Conservation (phyloP, 768 basidiomycete species). For the Mycena amicta region DNA sequence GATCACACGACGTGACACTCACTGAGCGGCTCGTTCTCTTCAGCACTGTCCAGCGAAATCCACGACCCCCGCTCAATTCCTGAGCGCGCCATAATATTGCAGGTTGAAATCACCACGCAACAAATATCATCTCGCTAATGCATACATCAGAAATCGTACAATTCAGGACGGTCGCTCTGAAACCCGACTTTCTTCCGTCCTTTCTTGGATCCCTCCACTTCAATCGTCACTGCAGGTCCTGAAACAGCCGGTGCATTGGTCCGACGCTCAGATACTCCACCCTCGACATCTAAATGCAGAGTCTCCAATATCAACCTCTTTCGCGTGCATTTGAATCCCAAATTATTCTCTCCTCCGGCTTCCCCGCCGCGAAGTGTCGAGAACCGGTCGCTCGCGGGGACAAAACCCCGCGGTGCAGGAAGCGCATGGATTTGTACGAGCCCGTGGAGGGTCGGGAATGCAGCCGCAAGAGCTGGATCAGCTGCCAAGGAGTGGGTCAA, state of each 20-base stretch:
- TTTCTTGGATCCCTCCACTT: slow-evolving; percentile 51
- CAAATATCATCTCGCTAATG: not conserved
- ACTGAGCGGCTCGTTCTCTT: not conserved
- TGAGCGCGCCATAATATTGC: not conserved
- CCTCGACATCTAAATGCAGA: slow-evolving; percentile 83
- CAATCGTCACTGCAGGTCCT: slow-evolving; percentile 45
- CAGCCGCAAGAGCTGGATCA: slow-evolving; percentile 70
- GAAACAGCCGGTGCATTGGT: slow-evolving; percentile 50
- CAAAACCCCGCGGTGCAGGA: slow-evolving; percentile 72
- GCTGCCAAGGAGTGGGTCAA: slow-evolving; percentile 42
- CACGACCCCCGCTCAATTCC: not conserved
- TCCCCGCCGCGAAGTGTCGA: slow-evolving; percentile 79
- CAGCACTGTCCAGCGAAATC: not conserved
- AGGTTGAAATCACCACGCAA: not conserved
- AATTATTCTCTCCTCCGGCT: slow-evolving; percentile 91
- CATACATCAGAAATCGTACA: slow-evolving; percentile 68
- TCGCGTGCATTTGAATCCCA: slow-evolving; percentile 91
- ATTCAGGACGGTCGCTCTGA: slow-evolving; percentile 62
- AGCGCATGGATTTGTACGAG: slow-evolving; percentile 76
- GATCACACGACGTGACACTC: not conserved
- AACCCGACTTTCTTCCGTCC: slow-evolving; percentile 71
- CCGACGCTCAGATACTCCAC: slow-evolving; percentile 78
- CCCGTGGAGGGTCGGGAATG: slow-evolving; percentile 88
- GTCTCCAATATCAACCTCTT: slow-evolving; percentile 90
- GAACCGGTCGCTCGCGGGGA: slow-evolving; percentile 79